Evolutionary conservation across 768 basidiomycete genomes (phyloP), one percentile per base, ranked within the genome.

Genomic region (Suillus subaureus): DNA sequence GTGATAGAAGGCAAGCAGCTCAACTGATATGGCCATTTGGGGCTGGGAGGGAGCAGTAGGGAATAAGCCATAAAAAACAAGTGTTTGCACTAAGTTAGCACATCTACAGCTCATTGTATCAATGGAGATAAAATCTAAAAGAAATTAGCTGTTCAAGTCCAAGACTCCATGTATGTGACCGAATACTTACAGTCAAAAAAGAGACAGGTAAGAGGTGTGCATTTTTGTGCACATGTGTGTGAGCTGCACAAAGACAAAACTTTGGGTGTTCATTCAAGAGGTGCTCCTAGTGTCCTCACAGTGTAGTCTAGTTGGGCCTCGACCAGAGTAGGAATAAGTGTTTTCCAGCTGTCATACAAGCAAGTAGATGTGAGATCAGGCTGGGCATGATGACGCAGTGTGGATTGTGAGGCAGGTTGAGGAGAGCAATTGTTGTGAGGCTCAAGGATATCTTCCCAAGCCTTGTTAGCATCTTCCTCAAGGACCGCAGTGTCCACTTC

Each of bases 1-100:
- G 78, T 64, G 51, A 65, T 78, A 79, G 60, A 79, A 78, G 15
- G 76, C 67, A 0, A 80, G 67, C 1, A 79, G 66, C 9, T 77
- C 70, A n/a, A 79, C 70, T 0, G 71, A 72, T 18, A 73, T 61
- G 5, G 68, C 69, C 31, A 68, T 55, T 16, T 62, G 45, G 8
- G 73, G 67, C 33, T 66, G 64, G 4, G 63, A 45, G 11, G 33
- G 79, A 68, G 40, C 76, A n/a, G 21, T 75, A 1, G 78, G 79
- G 60, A 57, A 80, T 18, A 79, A 67, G 9, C 80, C 76, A 61
- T 74, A 54, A 16, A 42, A 35, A 8, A 81, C 67, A 1, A 79
- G 77, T 1, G 68, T 62, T 21, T 74, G 66, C 0, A 69, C 28
- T 1, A 72, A 23, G 9, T 61, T 39, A 37, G 66, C 65, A 55